Conservation (phyloP, 257 asterid species). For the Nicotiana tabacum region DNA sequence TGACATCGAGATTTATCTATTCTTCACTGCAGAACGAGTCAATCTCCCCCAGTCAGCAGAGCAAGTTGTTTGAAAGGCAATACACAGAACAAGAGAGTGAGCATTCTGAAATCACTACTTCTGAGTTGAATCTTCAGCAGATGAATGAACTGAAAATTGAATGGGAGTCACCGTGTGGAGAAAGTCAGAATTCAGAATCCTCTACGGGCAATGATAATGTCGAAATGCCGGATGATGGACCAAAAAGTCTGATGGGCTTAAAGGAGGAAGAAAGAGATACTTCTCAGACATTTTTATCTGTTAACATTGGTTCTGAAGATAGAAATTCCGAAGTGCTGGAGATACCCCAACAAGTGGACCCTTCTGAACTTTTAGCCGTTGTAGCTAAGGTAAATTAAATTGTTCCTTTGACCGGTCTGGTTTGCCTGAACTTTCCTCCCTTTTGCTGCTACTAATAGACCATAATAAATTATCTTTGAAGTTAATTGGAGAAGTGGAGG, state of each 20-base stretch:
- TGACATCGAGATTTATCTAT: neutral
- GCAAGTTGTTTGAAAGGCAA: slow-evolving; percentile 2
- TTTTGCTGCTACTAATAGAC: slow-evolving; percentile 3
- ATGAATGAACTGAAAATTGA: slow-evolving; percentile 13
- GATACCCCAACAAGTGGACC: slow-evolving; percentile 6
- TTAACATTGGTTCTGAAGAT: neutral
- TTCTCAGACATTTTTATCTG: neutral
- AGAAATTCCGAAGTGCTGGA: slow-evolving; percentile 2
- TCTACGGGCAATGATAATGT: slow-evolving; percentile 15
- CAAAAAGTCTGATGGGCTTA: neutral
- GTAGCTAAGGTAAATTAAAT: slow-evolving; percentile 31
- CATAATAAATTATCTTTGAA: slow-evolving; percentile 20
- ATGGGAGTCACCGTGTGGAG: slow-evolving; percentile 18
- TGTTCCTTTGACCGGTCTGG: slow-evolving; percentile 3
- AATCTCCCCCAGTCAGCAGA: neutral
- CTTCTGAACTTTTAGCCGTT: slow-evolving; percentile 21
- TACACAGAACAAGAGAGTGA: neutral
- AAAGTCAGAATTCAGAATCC: slow-evolving; percentile 21
- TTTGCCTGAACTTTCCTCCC: neutral
- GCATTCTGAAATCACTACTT: neutral
- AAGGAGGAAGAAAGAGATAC: slow-evolving; percentile 11
- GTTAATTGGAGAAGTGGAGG: slow-evolving; percentile 40
- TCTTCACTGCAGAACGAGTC: neutral
- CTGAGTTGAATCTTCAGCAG: slow-evolving; percentile 15
- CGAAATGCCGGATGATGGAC: slow-evolving; percentile 10